Base-by-base conservation (phyloP, 768 basidiomycete species). In the Boletus subparvulus region DNA sequence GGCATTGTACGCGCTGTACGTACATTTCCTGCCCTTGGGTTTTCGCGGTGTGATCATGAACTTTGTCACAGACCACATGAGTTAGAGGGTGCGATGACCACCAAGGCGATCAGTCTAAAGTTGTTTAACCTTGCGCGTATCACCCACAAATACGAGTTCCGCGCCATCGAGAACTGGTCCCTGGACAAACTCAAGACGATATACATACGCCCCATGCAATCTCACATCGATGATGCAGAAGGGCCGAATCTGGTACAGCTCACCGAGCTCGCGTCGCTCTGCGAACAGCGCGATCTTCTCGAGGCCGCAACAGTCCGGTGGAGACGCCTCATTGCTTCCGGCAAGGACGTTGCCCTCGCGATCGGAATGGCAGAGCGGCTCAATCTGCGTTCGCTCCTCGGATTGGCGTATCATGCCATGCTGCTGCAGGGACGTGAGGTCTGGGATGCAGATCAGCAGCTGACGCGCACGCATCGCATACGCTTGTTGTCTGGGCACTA, bases 401-500 rank as follows among this genome's bases (percentile, higher is more conserved):
- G 80, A 13, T 70, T 77, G 58, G 79, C 81, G 17, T 84, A 83
- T 59, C 76, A 80, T 53, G 71, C 76, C 40, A 78, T 83, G 76
- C 73, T 83, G 67, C 69, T 81, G 16, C 78, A 78, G 61, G 83
- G 81, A 16, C 74, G 77, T 39, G 72, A 78, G 28, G 67, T 69
- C 24, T 83, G 83, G 82, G 77, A 78, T 47, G 58, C 71, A 9
- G 82, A 82, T 51, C 61, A 68, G n/a, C 63, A 63, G n/a, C 70
- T 84, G 36, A 74, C 75, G 26, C 73, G 78, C 13, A 67, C 76
- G n/a, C 82, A 83, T 58, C 74, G 78, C 11, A 74, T 83, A 33
- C 79, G 81, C 39, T 69, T 84, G 40, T 67, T 84, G 9, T 80
- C 79, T 26, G 83, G 83, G 16, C 77, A 80, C 63, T 80, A 83